A percentile compares a stretch with the other conserved stretches of the same genome.
Evolutionary conservation across 768 basidiomycete species (phyloP).

Genomic region (Trametes coccinea): DNA sequence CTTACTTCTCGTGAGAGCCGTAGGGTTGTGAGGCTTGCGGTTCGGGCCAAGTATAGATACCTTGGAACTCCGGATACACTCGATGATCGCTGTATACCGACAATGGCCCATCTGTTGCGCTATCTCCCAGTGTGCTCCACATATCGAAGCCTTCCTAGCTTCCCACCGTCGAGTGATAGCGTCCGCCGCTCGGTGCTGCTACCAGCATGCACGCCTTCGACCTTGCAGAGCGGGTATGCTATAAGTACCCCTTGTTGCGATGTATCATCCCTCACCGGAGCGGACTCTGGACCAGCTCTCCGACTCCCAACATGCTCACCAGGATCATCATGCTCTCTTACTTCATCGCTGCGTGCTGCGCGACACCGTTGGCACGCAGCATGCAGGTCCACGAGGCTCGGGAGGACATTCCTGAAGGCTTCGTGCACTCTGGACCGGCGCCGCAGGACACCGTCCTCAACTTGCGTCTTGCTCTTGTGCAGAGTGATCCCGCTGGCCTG

Average conservation of each 20-base stretch:
- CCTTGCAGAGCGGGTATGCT: too few relatives aligned
- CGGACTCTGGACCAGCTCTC: not conserved
- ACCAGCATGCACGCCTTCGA: not conserved
- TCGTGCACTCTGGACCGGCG: constrained; percentile 33
- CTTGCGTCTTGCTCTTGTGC: constrained; percentile 40
- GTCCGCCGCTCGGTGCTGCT: not conserved
- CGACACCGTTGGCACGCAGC: constrained; percentile 26
- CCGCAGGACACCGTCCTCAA: constrained; percentile 35
- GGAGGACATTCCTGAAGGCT: constrained; percentile 31
- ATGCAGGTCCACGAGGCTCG: constrained; percentile 36
- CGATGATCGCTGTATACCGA: constrained; percentile 2
- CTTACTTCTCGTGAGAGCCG: not conserved
- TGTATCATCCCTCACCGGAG: not conserved
- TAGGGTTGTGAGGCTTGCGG: not conserved
- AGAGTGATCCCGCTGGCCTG: constrained; percentile 38
- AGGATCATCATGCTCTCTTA: constrained; percentile 23
- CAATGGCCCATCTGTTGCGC: constrained; percentile 6
- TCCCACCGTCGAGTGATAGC: not conserved
- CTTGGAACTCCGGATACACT: not conserved
- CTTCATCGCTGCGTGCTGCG: constrained; percentile 21
- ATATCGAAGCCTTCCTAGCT: constrained; percentile 1
- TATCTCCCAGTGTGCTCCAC: constrained; percentile 3
- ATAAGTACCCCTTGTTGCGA: too few relatives aligned
- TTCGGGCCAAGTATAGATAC: not conserved
- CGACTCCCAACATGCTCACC: constrained; percentile 23